A percentile compares a stretch with the other conserved stretches of the same genome.
Conservation (phyloP, 768 basidiomycete genomes). For the Lactifluus hygrophoroides region DNA sequence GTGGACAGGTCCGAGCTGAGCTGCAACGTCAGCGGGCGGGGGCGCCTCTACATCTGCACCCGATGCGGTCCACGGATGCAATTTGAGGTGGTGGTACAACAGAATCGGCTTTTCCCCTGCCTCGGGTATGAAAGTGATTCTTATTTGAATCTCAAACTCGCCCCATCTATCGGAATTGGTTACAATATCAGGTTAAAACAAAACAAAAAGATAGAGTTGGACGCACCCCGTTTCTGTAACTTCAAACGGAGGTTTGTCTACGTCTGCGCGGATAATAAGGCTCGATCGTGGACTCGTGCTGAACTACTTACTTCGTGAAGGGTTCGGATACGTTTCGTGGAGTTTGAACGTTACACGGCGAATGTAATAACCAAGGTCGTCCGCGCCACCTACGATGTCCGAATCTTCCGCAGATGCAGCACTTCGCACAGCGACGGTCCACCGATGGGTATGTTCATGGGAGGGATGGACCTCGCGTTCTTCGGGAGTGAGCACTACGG, state of each 20-base stretch:
- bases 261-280: constrained; percentile 37
- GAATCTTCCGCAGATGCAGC: constrained; percentile 68
- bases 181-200: not conserved
- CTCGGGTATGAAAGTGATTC: constrained; percentile 82
- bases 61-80: constrained; percentile 75
- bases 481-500: constrained; percentile 62
- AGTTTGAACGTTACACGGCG: constrained; percentile 96
- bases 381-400: constrained; percentile 79
- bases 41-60: constrained; percentile 62
- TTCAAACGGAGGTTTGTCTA: constrained; percentile 92
- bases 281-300: not conserved
- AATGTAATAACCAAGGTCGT: constrained; percentile 86
- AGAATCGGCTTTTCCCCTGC: constrained; percentile 84
- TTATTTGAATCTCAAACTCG: constrained; percentile 94
- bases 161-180: constrained; percentile 61
- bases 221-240: constrained; percentile 89
- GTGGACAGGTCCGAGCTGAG: constrained; percentile 72
- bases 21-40: constrained; percentile 56
- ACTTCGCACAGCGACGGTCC: constrained; percentile 93
- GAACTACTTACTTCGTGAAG: constrained; percentile 65
- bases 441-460: constrained; percentile 85
- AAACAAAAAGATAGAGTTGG: not conserved
- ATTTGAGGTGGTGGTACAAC: constrained; percentile 89
- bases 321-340: constrained; percentile 92
- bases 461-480: constrained; percentile 51